Conservation (phyloP, 495 filamentous ascomycete genomes). For the Aspergillus coremiiformis region DNA sequence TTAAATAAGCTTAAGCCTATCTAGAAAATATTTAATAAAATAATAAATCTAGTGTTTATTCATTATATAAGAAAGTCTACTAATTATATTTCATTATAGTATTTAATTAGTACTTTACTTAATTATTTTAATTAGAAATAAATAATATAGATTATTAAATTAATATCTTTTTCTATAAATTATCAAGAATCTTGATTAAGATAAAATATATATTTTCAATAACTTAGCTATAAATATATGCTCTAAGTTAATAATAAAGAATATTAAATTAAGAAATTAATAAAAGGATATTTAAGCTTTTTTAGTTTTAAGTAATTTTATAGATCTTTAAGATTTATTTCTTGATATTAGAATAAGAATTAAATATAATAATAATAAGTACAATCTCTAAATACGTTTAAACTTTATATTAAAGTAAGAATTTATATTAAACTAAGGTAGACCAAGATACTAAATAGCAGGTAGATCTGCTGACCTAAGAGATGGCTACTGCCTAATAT, state of each 20-base stretch:
- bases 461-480: background rate
- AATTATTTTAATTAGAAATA: background rate
- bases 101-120: background rate
- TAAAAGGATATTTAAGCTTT: background rate
- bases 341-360: background rate
- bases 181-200: background rate
- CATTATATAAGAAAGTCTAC: background rate
- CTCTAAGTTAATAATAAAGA: background rate
- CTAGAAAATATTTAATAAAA: background rate
- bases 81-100: background rate
- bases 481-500: too few relatives aligned
- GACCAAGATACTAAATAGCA: background rate
- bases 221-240: background rate
- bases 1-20: background rate
- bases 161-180: background rate
- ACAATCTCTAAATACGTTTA: background rate
- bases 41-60: background rate
- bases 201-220: background rate
- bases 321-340: background rate
- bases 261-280: background rate
- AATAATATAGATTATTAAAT: background rate
- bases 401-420: background rate
- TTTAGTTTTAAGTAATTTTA: background rate
- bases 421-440: background rate
- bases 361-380: background rate